Base-by-base conservation (phyloP, 2,329 filamentous ascomycete genomes). In the Beauveria rudraprayagi region DNA sequence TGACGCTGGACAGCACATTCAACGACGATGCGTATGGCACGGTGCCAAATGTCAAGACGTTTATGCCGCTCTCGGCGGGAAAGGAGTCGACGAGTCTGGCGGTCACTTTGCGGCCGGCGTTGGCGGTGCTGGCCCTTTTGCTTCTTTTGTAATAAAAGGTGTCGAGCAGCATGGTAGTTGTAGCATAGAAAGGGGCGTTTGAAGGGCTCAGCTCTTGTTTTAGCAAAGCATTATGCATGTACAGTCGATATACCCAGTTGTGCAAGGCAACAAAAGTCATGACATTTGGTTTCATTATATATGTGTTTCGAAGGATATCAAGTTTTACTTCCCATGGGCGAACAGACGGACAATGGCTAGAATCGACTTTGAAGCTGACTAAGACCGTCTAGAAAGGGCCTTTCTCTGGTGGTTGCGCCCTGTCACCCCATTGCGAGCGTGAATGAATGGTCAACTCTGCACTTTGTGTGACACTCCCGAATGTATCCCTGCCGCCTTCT, bases 1-100 rank as follows among this genome's bases (percentile, higher is more conserved):
- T 86, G 4, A 74, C 72, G 2, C 69, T 87, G 56, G 86, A 86
- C 65, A 67, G 70, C 10, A 86, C 83, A 0, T 86, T 81, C 65
- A 81, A 82, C 0, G 63, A 68, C 11, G 83, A 86, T 66, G 51
- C 64, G 24, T 86, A 86, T 67, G 72, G 75, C 10, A 62, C 65
- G 40, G 72, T 72, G 1, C 69, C 71, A 2, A 64, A 74, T 41
- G 67, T 70, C 6, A 70, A 66, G 54, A 69, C 65, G 5, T 24
- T 30, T 6, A 43, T 59, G 47, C 28, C 37, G 34, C 34, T 30
- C 3, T 5, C 46, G 30, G 41, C 11, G 17, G 28, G 2, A 4
- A n/a, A 34, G 56, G n/a, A 4, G 22, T 16, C 34, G 30, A 41
- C 2, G 19, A 47, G 22, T 19, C 14, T 19, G 43, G 55, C 37